These are phyloP conservation scores for Chenopodium formosanum DNA, from an alignment of 148 eudicot genomes.

Conservation along the genomic window DNA sequence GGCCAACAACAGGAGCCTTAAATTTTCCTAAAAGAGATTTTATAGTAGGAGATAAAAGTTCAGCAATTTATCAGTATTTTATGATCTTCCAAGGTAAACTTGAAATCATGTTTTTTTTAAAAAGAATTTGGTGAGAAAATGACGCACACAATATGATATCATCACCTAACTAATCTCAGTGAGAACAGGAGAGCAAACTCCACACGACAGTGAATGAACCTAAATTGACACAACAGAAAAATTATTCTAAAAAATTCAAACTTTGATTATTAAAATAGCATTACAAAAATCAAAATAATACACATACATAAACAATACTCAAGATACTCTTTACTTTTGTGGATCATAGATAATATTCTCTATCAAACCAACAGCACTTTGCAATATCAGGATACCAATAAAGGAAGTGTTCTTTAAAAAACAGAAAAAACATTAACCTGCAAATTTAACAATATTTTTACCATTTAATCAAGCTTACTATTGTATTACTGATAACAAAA, in stretches of 20 bases:
- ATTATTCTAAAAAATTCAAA: background rate
- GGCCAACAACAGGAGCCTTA: background rate
- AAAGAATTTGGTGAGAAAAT: background rate
- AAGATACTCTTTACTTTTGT: background rate
- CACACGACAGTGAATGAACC: conserved; percentile 11
- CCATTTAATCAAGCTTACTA: background rate
- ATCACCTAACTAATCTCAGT: conserved; percentile 5
- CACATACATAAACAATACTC: background rate
- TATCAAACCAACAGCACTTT: conserved; percentile 1
- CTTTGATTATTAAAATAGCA: background rate
- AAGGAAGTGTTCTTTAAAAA: background rate
- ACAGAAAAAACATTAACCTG: background rate
- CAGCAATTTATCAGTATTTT: background rate
- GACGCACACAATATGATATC: background rate
- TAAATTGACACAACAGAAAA: background rate
- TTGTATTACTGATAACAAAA: background rate
- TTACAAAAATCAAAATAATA: background rate
- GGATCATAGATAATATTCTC: background rate
- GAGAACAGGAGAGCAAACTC: conserved; percentile 1
- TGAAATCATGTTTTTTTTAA: background rate
- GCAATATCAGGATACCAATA: background rate
- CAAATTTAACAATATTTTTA: background rate
- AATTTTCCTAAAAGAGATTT: background rate
- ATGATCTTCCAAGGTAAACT: background rate
- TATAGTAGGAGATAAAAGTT: background rate